Evolutionary conservation across 495 filamentous ascomycete species (phyloP).

Genomic region (Cetradonia linearis): DNA sequence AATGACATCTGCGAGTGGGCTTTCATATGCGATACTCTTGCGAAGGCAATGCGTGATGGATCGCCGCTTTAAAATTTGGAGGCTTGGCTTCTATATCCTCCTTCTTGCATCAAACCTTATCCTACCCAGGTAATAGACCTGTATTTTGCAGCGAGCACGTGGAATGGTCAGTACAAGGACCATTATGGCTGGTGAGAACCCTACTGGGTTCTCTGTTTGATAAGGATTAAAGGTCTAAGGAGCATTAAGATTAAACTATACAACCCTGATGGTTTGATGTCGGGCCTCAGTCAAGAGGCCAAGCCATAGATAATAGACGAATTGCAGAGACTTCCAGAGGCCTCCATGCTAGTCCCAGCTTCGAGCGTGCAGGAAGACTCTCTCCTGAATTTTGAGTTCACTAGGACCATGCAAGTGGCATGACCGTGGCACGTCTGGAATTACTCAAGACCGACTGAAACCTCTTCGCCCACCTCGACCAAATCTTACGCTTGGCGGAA

Average conservation of each 20-base stretch:
- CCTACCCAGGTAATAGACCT: background rate
- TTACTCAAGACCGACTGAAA: slow-evolving; percentile 21
- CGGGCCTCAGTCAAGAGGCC: background rate
- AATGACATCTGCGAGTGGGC: background rate
- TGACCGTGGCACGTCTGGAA: background rate
- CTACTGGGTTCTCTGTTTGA: background rate
- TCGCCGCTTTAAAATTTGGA: background rate
- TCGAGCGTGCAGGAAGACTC: background rate
- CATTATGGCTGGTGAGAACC: background rate
- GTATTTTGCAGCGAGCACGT: background rate
- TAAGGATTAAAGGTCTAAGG: background rate
- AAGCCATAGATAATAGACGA: background rate
- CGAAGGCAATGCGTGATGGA: background rate
- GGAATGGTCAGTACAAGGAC: background rate
- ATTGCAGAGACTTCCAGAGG: background rate
- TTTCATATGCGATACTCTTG: background rate
- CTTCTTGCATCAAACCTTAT: background rate
- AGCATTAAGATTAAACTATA: slow-evolving; percentile 1
- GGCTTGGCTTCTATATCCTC: background rate
- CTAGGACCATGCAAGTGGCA: background rate
- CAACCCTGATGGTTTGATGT: background rate
- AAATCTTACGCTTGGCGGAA: slow-evolving; percentile 67
- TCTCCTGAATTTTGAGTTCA: background rate
- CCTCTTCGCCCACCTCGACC: slow-evolving; percentile 48
- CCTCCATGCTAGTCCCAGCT: background rate